Evolutionary conservation across 2,329 filamentous ascomycete species (phyloP).

Genomic region (Phialocephala sp.): DNA sequence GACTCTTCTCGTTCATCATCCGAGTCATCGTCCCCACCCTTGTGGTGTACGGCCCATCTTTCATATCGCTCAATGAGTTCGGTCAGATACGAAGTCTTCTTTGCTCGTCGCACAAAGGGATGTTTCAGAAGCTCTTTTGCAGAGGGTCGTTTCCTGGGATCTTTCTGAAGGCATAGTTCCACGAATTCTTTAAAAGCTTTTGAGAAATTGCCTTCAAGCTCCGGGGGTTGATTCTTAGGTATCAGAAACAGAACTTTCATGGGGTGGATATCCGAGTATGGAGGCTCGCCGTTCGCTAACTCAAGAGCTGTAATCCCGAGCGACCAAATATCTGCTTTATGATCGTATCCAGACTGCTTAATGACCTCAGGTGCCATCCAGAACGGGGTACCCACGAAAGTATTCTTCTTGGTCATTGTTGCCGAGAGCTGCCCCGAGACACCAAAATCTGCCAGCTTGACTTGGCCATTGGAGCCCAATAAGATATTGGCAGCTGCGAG

Average conservation of each 20-base stretch:
- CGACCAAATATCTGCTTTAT: conserved; percentile 98
- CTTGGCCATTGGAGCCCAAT: conserved; percentile 87
- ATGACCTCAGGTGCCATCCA: conserved; percentile 99
- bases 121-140: conserved; percentile 88
- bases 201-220: conserved; percentile 80
- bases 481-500: conserved; percentile 87
- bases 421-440: conserved; percentile 95
- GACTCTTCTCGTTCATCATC: conserved; percentile 56
- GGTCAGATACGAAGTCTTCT: conserved; percentile 95
- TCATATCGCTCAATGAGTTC: conserved; percentile 92
- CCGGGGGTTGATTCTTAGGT: conserved; percentile 88
- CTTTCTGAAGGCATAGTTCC: conserved; percentile 82
- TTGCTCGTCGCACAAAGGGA: conserved; percentile 87
- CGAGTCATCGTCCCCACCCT: conserved; percentile 71
- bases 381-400: conserved; percentile 96
- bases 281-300: conserved; percentile 88
- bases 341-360: conserved; percentile 96
- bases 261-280: conserved; percentile 94
- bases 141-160: conserved; percentile 86
- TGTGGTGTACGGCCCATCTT: conserved; percentile 84
- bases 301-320: conserved; percentile 93
- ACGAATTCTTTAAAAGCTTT: conserved; percentile 86
- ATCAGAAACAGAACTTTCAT: conserved; percentile 99
- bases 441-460: conserved; percentile 96
- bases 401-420: conserved; percentile 99